These are phyloP conservation scores for Polytolypa hystricis DNA, from an alignment of 2,329 filamentous ascomycete species.

Conservation along the genomic window DNA sequence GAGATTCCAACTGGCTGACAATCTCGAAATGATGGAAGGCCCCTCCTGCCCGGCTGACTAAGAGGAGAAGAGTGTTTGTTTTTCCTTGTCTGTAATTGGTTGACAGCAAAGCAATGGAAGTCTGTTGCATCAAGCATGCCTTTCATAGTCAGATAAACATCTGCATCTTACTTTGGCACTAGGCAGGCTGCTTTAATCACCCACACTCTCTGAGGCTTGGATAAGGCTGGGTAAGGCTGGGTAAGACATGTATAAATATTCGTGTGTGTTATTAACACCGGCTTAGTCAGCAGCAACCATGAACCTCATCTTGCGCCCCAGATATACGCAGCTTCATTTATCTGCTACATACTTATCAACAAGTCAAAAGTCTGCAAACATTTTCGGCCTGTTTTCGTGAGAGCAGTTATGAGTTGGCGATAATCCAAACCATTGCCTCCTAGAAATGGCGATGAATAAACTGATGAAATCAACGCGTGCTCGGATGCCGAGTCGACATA, in stretches of 20 bases:
- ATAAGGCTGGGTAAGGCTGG: too few species aligned
- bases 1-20: too few species aligned
- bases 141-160: neutral
- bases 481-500: constrained; percentile 10
- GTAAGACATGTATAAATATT: too few species aligned
- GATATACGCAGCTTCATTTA: neutral
- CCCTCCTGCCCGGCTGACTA: too few species aligned
- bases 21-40: neutral
- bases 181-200: too few species aligned
- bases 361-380: constrained; percentile 7
- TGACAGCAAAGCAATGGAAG: too few species aligned
- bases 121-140: too few species aligned
- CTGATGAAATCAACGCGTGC: constrained; percentile 8
- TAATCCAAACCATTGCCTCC: constrained; percentile 10
- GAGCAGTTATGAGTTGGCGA: constrained; percentile 11
- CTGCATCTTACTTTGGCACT: neutral
- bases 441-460: constrained; percentile 6
- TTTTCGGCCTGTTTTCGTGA: constrained; percentile 7
- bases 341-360: constrained; percentile 6
- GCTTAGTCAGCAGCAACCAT: neutral
- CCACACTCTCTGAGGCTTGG: too few species aligned
- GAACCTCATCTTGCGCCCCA: neutral
- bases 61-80: too few species aligned
- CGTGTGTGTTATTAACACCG: neutral
- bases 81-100: too few species aligned